phyloP scores from a whole-genome alignment of 1,284 basidiomycete species.

The Kwoniella shivajii region DNA sequence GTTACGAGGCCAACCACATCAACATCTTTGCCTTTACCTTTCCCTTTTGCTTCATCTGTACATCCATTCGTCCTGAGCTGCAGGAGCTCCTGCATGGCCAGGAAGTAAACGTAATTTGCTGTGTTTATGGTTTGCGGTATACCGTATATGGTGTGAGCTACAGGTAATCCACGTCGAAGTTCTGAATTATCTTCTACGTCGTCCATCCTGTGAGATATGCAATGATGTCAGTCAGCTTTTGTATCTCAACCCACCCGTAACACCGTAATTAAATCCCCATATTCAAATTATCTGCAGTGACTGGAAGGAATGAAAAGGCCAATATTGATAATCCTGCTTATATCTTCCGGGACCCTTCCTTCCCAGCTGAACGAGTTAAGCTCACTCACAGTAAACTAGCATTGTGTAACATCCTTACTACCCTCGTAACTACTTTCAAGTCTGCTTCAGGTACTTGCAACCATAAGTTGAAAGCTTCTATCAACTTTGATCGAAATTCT shows the following conservation, averaged over 20 bases:
- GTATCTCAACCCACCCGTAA: too few species aligned
- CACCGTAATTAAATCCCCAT: too few species aligned
- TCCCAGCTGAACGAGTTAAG: too few species aligned
- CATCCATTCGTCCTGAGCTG: slow-evolving; percentile 52
- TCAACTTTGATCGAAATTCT: slow-evolving; percentile 85
- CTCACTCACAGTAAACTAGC: slow-evolving; percentile 82
- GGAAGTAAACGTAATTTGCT: slow-evolving; percentile 95
- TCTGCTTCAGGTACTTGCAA: slow-evolving; percentile 74
- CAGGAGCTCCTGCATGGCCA: slow-evolving; percentile 77
- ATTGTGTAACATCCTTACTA: slow-evolving; percentile 93
- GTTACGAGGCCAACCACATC: slow-evolving; percentile 63
- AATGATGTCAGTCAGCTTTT: too few species aligned
- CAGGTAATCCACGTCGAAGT: slow-evolving; percentile 80
- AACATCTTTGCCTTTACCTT: slow-evolving; percentile 47
- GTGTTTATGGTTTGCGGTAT: slow-evolving; percentile 96
- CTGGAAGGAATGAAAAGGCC: too few species aligned
- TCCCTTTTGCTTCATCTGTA: slow-evolving; percentile 11
- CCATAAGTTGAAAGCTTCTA: slow-evolving; percentile 95
- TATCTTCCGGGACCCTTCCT: too few species aligned
- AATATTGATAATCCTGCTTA: too few species aligned
- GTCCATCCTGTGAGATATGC: too few species aligned
- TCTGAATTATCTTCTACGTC: slow-evolving; percentile 97
- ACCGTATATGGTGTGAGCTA: slow-evolving; percentile 94
- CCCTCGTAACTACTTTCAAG: slow-evolving; percentile 70
- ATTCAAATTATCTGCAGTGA: too few species aligned